Evolutionary conservation across 345 rosid species (phyloP).

Genomic region (Lumnitzera racemosa): DNA sequence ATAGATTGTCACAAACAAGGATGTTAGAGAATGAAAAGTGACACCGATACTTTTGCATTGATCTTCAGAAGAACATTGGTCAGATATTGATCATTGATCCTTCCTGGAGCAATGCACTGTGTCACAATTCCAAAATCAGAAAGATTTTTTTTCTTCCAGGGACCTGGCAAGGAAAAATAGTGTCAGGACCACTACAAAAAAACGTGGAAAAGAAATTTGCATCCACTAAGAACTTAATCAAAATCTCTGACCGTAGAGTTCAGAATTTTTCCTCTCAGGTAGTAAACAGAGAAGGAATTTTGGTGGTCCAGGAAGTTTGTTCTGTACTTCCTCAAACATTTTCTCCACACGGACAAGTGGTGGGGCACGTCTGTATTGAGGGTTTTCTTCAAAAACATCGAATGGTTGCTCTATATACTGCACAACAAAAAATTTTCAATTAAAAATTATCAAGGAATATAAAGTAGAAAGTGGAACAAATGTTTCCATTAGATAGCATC

Average conservation of each 20-base stretch:
- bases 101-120: conserved; percentile 84
- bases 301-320: conserved; percentile 35
- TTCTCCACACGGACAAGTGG: conserved; percentile 39
- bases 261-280: conserved; percentile 47
- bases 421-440: not conserved
- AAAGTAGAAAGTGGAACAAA: not conserved
- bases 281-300: conserved; percentile 44
- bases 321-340: conserved; percentile 32
- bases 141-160: conserved; percentile 81
- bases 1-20: not conserved
- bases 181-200: not conserved
- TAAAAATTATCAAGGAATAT: not conserved
- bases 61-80: conserved; percentile 85
- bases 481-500: not conserved
- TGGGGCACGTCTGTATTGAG: conserved; percentile 29
- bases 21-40: not conserved
- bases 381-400: conserved; percentile 36
- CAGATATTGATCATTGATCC: conserved; percentile 78
- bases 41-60: conserved; percentile 68
- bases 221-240: not conserved
- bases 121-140: conserved; percentile 74
- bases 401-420: conserved; percentile 26
- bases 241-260: conserved; percentile 32
- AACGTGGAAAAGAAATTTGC: not conserved
- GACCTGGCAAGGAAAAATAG: conserved; percentile 34